Percentiles rank a stretch among this genome's conserved stretches.
phyloP scores from a whole-genome alignment of 225 moss, liverwort and hornwort genomes.

The Anthoceros angustus region DNA sequence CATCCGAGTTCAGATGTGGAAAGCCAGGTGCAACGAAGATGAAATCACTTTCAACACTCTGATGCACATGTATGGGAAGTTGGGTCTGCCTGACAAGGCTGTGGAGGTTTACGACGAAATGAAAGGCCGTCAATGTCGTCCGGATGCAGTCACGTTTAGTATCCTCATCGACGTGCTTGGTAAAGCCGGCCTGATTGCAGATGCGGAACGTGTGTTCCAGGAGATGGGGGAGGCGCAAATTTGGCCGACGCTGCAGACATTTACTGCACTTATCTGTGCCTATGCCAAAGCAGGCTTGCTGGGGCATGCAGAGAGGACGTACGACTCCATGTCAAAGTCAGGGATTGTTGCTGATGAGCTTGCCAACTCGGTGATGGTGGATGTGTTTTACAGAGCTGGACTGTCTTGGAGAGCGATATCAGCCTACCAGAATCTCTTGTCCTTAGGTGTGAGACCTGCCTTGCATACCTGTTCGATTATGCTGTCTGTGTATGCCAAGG shows the following conservation, averaged over 20 bases:
- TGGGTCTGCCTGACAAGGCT: conserved; percentile 17
- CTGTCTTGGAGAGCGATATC: conserved; percentile 15
- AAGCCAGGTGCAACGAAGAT: conserved; percentile 17
- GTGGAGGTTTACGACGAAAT: conserved; percentile 23
- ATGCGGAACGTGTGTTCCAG: conserved; percentile 26
- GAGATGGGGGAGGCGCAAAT: conserved; percentile 23
- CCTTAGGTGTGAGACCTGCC: conserved; percentile 18
- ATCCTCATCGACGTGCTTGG: conserved; percentile 32
- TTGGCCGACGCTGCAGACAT: conserved; percentile 26
- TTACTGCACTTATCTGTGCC: conserved; percentile 31
- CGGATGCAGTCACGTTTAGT: conserved; percentile 28
- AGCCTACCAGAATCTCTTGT: conserved; percentile 19
- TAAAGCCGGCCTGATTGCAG: conserved; percentile 23
- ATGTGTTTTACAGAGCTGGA: conserved; percentile 28
- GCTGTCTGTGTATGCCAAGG: conserved; percentile 18
- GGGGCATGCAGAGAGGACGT: conserved; percentile 16
- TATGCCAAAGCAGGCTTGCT: conserved; percentile 25
- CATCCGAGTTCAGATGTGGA: conserved; percentile 25
- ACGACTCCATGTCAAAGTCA: conserved; percentile 18
- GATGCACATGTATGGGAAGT: conserved; percentile 35
- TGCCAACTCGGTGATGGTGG: conserved; percentile 29
- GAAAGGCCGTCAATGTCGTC: conserved; percentile 24
- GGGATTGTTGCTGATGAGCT: conserved; percentile 25
- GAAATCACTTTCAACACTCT: conserved; percentile 29
- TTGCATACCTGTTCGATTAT: conserved; percentile 21